Conservation (phyloP, 805 yeast genomes). For the Nakazawaea ishiwadae region DNA sequence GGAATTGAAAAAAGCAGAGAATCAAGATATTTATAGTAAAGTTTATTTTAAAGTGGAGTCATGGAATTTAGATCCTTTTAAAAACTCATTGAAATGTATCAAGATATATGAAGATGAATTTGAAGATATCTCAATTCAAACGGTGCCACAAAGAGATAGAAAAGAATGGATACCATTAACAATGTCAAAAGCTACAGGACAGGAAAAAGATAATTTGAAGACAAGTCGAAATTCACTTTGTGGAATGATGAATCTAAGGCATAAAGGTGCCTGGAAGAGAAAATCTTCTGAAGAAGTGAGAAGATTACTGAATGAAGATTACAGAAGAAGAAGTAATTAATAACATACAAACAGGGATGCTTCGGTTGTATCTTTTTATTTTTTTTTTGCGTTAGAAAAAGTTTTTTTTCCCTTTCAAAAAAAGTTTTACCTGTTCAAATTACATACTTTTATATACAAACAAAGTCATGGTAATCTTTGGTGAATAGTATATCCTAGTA, state of each 20-base stretch:
- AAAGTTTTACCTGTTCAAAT: too few species aligned
- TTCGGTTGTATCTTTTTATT: too few species aligned
- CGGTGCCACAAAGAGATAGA: not conserved
- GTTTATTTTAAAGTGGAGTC: conserved; percentile 2
- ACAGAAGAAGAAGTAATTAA: too few species aligned
- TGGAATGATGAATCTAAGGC: conserved; percentile 7
- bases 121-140: too few species aligned
- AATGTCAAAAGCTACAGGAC: conserved; percentile 2
- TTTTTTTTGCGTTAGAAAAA: too few species aligned
- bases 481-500: too few species aligned
- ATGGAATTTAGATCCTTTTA: not conserved
- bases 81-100: not conserved
- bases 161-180: conserved; percentile 5
- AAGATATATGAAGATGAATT: not conserved
- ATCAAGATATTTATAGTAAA: conserved; percentile 15
- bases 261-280: conserved; percentile 9
- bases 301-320: not conserved
- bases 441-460: too few species aligned
- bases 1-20: conserved; percentile 25
- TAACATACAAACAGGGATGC: too few species aligned
- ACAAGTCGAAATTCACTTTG: conserved; percentile 4
- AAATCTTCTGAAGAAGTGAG: conserved; percentile 24
- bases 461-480: too few species aligned
- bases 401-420: too few species aligned
- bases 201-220: not conserved